Evolutionary conservation across 441 rosid species (phyloP).

Genomic region (Mallotus japonicus): DNA sequence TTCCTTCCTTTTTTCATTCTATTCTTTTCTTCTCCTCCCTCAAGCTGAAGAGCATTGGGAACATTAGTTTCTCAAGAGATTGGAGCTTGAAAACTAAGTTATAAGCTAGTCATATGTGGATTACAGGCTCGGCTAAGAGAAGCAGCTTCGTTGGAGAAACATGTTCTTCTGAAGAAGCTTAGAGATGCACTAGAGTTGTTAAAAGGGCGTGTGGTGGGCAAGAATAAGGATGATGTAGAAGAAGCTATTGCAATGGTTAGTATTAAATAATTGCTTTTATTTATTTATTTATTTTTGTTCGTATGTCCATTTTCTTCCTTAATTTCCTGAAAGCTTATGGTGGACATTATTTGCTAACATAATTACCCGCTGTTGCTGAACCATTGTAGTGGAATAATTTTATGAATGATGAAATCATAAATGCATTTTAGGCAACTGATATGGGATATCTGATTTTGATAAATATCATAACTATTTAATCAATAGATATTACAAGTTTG

Average conservation of each 20-base stretch:
- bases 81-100: conserved; percentile 4
- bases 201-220: conserved; percentile 84
- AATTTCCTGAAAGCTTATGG: not conserved
- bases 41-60: conserved; percentile 7
- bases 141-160: conserved; percentile 93
- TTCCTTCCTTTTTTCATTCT: too few relatives aligned
- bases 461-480: too few relatives aligned
- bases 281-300: not conserved
- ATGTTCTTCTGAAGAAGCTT: conserved; percentile 95
- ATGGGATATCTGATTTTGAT: not conserved
- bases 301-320: not conserved
- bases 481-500: not conserved
- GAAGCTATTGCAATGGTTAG: conserved; percentile 91
- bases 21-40: not conserved
- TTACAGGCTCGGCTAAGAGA: conserved; percentile 83
- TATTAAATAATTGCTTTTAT: conserved; percentile 16
- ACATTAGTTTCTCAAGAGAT: conserved; percentile 11
- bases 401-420: not conserved
- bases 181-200: conserved; percentile 89
- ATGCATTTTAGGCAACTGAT: not conserved
- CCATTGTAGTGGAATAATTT: not conserved
- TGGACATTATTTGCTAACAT: not conserved
- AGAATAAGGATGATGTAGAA: conserved; percentile 93
- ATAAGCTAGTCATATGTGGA: conserved; percentile 19
- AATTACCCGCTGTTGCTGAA: not conserved